Evolutionary conservation across 805 yeast genomes (phyloP).

Genomic region (Priceomyces medius): DNA sequence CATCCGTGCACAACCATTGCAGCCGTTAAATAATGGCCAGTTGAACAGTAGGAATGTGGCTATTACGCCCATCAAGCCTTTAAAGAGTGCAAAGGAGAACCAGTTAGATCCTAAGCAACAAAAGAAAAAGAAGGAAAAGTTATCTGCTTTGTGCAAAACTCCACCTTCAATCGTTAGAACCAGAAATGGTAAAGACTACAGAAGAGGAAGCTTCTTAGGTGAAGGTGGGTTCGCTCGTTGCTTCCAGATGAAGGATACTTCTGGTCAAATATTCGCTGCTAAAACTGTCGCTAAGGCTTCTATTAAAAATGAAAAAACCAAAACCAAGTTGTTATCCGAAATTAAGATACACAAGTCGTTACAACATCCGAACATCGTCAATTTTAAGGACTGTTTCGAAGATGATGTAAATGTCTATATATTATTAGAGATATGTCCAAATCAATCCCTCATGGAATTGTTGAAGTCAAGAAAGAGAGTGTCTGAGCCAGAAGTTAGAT

Average conservation of each 20-base stretch:
- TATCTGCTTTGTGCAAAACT: conserved; percentile 88
- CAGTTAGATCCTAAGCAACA: conserved; percentile 23
- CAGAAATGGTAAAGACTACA: conserved; percentile 82
- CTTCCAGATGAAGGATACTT: conserved; percentile 90
- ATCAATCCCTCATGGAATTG: conserved; percentile 91
- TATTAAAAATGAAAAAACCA: conserved; percentile 85
- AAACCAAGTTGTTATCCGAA: conserved; percentile 82
- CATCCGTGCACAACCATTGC: conserved; percentile 49
- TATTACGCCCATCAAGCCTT: conserved; percentile 30
- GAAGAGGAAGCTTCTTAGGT: conserved; percentile 86
- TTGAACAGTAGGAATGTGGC: conserved; percentile 44
- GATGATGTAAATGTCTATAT: conserved; percentile 94
- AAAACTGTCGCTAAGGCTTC: conserved; percentile 97
- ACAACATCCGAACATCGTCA: conserved; percentile 86
- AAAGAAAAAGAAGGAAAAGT: conserved; percentile 82
- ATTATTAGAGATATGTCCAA: conserved; percentile 89
- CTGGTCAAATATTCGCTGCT: conserved; percentile 88
- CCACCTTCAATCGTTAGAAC: conserved; percentile 94
- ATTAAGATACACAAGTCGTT: conserved; percentile 92
- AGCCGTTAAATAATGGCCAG: conserved; percentile 54
- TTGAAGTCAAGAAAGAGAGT: conserved; percentile 80
- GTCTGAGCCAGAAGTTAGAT: conserved; percentile 89
- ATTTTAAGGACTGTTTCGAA: conserved; percentile 94
- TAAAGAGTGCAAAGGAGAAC: conserved; percentile 24
- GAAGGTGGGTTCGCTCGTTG: conserved; percentile 99